A percentile compares a stretch with the other conserved stretches of the same genome.
Conservation (phyloP, 2,329 filamentous ascomycete genomes). For the Diaporthe aspalathi region DNA sequence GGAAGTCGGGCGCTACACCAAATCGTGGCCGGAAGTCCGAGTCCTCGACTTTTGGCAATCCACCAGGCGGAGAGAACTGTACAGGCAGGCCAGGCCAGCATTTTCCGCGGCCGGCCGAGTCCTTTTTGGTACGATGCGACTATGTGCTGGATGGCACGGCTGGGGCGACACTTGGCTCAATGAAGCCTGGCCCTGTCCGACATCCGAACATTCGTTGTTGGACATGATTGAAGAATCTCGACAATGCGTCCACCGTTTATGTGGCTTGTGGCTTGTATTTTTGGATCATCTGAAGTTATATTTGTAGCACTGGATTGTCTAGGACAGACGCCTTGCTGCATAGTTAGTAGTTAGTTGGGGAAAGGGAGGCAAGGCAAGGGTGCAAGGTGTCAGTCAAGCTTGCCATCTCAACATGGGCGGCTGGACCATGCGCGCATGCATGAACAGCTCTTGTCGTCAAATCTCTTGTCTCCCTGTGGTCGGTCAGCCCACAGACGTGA, state of each 20-base stretch:
- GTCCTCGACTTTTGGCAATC: background rate
- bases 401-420: slow-evolving; percentile 23
- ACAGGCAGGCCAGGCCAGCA: background rate
- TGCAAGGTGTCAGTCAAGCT: slow-evolving; percentile 7
- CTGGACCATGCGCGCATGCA: slow-evolving; percentile 18
- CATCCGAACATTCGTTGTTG: slow-evolving; percentile 6
- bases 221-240: background rate
- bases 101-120: slow-evolving; percentile 20
- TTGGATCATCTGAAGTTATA: slow-evolving; percentile 29
- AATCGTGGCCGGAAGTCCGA: background rate
- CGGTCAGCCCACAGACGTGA: slow-evolving; percentile 25
- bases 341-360: background rate
- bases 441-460: background rate
- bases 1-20: background rate
- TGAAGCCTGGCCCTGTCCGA: slow-evolving; percentile 18
- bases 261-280: slow-evolving; percentile 30
- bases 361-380: background rate
- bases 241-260: slow-evolving; percentile 14
- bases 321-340: slow-evolving; percentile 16
- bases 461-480: background rate
- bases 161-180: slow-evolving; percentile 1
- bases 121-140: background rate
- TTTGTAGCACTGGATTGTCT: slow-evolving; percentile 19
- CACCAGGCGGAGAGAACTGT: background rate
- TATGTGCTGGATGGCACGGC: slow-evolving; percentile 9